Percentiles rank a stretch among this genome's conserved stretches.
Evolutionary conservation across 495 filamentous ascomycete genomes (phyloP).

Genomic region (Annulohypoxylon nitens): DNA sequence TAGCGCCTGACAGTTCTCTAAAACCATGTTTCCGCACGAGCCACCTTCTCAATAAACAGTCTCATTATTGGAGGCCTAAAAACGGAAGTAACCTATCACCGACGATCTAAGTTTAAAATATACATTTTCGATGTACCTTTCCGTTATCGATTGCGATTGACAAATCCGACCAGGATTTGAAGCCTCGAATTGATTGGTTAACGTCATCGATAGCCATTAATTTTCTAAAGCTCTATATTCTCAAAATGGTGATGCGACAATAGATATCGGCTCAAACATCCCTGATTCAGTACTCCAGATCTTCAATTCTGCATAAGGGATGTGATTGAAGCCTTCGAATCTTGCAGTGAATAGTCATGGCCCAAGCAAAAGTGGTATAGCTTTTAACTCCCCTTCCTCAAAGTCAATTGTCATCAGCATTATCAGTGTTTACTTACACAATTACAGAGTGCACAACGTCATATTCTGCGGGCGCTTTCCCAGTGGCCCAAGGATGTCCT

Average conservation of each 20-base stretch:
- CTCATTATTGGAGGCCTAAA: constrained; percentile 36
- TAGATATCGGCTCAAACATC: neutral
- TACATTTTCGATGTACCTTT: constrained; percentile 1
- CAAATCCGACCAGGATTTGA: neutral
- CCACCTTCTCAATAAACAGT: constrained; percentile 10
- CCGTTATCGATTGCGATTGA: constrained; percentile 32
- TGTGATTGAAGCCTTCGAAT: constrained; percentile 13
- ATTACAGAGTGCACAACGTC: constrained; percentile 60
- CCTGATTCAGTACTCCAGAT: constrained; percentile 8
- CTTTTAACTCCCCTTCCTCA: neutral
- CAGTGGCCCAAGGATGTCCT: constrained; percentile 84
- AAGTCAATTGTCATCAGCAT: neutral
- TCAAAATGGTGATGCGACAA: constrained; percentile 33
- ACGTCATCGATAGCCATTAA: constrained; percentile 41
- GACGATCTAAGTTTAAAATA: neutral
- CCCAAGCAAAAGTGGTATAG: constrained; percentile 49
- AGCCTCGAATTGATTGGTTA: constrained; percentile 33
- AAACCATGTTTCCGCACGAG: constrained; percentile 6
- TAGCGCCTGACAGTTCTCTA: constrained; percentile 29
- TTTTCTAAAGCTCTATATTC: constrained; percentile 27
- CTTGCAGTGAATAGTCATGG: constrained; percentile 34
- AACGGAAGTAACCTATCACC: constrained; percentile 29
- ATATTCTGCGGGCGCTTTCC: constrained; percentile 74
- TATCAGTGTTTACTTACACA: constrained; percentile 36
- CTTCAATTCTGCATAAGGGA: constrained; percentile 9